Conservation (phyloP, 2,329 filamentous ascomycete species). For the Trichophyton simii region DNA sequence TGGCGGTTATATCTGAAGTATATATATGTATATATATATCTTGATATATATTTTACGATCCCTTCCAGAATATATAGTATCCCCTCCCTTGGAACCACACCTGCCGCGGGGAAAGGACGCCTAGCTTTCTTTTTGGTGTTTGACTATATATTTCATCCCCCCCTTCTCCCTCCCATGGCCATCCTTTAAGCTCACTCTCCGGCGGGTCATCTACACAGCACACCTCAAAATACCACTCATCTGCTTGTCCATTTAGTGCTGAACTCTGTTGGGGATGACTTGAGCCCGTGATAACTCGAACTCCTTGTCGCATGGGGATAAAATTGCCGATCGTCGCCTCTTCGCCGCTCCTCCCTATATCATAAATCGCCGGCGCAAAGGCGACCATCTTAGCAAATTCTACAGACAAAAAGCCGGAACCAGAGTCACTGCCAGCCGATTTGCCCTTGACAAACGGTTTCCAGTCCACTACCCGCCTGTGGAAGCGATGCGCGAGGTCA, state of each 20-base stretch:
- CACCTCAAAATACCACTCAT: slow-evolving; percentile 9
- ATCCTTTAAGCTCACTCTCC: slow-evolving; percentile 5
- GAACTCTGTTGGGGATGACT: slow-evolving; percentile 13
- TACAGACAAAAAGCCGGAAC: neutral
- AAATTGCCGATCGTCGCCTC: neutral
- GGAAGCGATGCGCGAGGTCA: slow-evolving; percentile 30
- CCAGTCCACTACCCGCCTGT: slow-evolving; percentile 3
- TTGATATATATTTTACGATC: slow-evolving; percentile 6
- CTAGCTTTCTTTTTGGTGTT: neutral
- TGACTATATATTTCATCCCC: slow-evolving; percentile 5
- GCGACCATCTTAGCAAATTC: neutral
- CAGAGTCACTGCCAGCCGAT: neutral
- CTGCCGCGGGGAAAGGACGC: slow-evolving; percentile 7
- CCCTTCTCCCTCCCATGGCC: slow-evolving; percentile 6
- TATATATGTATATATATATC: neutral
- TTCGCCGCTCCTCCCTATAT: neutral
- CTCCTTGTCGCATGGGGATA: slow-evolving; percentile 9
- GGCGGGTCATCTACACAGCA: slow-evolving; percentile 9
- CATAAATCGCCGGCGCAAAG: neutral
- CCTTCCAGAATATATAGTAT: slow-evolving; percentile 3
- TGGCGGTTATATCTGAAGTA: slow-evolving; percentile 5
- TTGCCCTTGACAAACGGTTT: neutral
- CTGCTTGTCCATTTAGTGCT: slow-evolving; percentile 1
- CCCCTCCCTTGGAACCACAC: slow-evolving; percentile 6
- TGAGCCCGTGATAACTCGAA: slow-evolving; percentile 10